A percentile compares a stretch with the other conserved stretches of the same genome.
phyloP scores from a whole-genome alignment of 768 basidiomycete species.

The Suillus cothurnatus region DNA sequence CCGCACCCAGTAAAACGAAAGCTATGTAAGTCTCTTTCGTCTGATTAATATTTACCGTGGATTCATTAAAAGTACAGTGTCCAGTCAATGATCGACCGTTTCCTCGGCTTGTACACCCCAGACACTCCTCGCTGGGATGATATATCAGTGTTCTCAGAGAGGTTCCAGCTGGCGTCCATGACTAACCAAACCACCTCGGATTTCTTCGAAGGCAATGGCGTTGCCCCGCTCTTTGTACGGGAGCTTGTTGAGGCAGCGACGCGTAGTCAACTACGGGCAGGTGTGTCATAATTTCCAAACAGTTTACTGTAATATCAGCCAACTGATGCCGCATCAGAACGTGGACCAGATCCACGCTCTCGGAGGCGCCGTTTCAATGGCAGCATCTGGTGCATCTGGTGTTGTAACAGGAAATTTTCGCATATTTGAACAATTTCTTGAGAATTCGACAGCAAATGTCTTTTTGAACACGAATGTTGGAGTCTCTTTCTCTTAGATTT shows the following conservation, averaged over 20 bases:
- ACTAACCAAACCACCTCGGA: constrained; percentile 54
- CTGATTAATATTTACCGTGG: background rate
- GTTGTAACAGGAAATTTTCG: constrained; percentile 82
- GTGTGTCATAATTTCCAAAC: constrained; percentile 33
- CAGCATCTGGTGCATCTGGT: constrained; percentile 63
- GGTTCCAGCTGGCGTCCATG: constrained; percentile 52
- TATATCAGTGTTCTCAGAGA: constrained; percentile 55
- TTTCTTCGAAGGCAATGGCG: constrained; percentile 55
- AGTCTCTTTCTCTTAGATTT: constrained; percentile 12
- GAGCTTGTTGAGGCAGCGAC: constrained; percentile 84
- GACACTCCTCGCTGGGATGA: constrained; percentile 63
- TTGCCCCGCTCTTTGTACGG: constrained; percentile 57
- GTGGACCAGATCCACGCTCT: constrained; percentile 74
- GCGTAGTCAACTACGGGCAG: constrained; percentile 84
- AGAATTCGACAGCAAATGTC: constrained; percentile 66
- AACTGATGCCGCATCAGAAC: constrained; percentile 44
- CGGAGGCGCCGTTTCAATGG: constrained; percentile 71
- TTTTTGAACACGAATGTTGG: constrained; percentile 69
- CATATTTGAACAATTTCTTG: constrained; percentile 82
- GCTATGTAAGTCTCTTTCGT: constrained; percentile 44
- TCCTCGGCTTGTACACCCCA: constrained; percentile 56
- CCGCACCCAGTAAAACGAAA: constrained; percentile 58
- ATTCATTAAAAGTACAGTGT: constrained; percentile 45
- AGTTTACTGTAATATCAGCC: constrained; percentile 3
- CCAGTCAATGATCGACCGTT: constrained; percentile 49